Percentiles rank a stretch among this genome's conserved stretches.
Conservation (phyloP, 140 eudicot genomes). For the Bidens hawaiensis region DNA sequence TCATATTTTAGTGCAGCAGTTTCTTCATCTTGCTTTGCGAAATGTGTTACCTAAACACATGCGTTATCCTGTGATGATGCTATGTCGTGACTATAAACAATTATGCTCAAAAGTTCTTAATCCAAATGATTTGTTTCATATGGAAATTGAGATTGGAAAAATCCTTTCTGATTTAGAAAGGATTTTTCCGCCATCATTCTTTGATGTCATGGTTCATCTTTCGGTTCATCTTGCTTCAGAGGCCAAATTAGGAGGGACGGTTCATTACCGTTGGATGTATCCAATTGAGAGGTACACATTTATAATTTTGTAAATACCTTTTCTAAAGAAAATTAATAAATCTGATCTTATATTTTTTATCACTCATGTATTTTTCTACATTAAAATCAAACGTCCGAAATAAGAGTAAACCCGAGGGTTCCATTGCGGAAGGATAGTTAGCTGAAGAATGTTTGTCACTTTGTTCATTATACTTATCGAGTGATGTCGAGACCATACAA, state of each 20-base stretch:
- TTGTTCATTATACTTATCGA: too few species aligned
- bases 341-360: too few species aligned
- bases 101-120: conserved; percentile 16
- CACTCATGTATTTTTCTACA: too few species aligned
- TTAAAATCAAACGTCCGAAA: too few species aligned
- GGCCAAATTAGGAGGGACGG: background rate
- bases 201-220: conserved; percentile 27
- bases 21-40: conserved; percentile 13
- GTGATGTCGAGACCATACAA: too few species aligned
- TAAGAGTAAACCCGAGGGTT: too few species aligned
- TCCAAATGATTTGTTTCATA: background rate
- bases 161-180: conserved; percentile 6
- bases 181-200: conserved; percentile 27
- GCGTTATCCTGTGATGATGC: background rate
- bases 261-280: too few species aligned
- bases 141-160: conserved; percentile 1
- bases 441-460: too few species aligned
- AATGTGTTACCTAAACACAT: conserved; percentile 14
- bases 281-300: too few species aligned
- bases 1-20: conserved; percentile 20
- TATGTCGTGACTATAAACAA: conserved; percentile 5
- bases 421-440: too few species aligned
- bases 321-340: too few species aligned
- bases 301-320: too few species aligned
- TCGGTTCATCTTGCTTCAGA: conserved; percentile 14